These are phyloP conservation scores for Fusarium sp. DNA, from an alignment of 2,329 filamentous ascomycete species.

Conservation along the genomic window DNA sequence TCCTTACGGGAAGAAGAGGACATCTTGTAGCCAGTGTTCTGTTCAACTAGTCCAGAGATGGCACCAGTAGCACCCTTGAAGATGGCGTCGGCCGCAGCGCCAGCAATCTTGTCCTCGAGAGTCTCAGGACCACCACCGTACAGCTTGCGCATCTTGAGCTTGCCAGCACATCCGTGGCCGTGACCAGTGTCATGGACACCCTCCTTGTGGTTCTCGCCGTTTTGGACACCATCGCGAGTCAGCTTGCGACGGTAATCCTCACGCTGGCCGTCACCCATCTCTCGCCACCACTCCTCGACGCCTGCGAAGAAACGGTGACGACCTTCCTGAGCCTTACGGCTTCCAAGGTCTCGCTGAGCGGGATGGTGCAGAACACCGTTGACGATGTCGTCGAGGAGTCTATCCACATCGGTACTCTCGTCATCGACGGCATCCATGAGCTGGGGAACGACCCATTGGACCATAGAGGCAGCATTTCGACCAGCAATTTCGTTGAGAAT, in stretches of 20 bases:
- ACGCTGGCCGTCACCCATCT: constrained; percentile 71
- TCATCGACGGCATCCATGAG: constrained; percentile 91
- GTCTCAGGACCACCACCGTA: constrained; percentile 61
- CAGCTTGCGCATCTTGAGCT: constrained; percentile 81
- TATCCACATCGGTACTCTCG: constrained; percentile 74
- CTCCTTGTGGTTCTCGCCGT: constrained; percentile 86
- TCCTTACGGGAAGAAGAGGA: constrained; percentile 48
- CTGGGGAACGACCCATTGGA: constrained; percentile 90
- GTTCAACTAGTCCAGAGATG: constrained; percentile 60
- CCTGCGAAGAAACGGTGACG: constrained; percentile 82
- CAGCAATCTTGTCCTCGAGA: constrained; percentile 67
- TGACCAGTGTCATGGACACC: constrained; percentile 86
- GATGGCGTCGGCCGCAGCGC: constrained; percentile 67
- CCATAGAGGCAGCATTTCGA: constrained; percentile 79
- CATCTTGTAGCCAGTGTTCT: constrained; percentile 60
- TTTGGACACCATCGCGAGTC: constrained; percentile 79
- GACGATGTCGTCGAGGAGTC: constrained; percentile 81
- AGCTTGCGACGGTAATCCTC: constrained; percentile 79
- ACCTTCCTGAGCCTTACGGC: constrained; percentile 78
- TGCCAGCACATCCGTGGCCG: constrained; percentile 83
- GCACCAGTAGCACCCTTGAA: constrained; percentile 68
- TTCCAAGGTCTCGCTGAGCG: constrained; percentile 76
- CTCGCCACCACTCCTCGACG: constrained; percentile 85
- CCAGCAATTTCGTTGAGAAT: constrained; percentile 90
- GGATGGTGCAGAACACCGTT: constrained; percentile 89